These are phyloP conservation scores for Phytophthora boehmeriae DNA, from an alignment of 352 stramenopile species.

Conservation along the genomic window DNA sequence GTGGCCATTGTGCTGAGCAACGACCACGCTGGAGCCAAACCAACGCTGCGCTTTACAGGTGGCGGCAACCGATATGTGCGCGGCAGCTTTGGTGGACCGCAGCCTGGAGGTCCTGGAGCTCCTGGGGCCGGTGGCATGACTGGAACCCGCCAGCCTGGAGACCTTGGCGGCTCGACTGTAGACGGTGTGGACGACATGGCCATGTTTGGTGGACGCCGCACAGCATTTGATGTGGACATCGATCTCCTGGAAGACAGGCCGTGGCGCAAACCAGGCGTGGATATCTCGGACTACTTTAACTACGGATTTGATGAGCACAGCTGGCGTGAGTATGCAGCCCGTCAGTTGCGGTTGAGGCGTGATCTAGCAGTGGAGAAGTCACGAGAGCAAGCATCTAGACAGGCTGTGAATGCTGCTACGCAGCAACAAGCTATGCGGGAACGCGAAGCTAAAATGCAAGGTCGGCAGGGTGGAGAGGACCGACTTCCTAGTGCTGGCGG, in stretches of 20 bases:
- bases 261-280: constrained; percentile 90
- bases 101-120: constrained; percentile 37
- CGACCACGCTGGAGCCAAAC: constrained; percentile 66
- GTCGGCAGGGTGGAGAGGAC: constrained; percentile 23
- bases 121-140: constrained; percentile 2
- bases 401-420: constrained; percentile 64
- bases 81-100: constrained; percentile 49
- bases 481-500: neutral
- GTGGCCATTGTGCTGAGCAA: constrained; percentile 81
- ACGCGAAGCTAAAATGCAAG: constrained; percentile 39
- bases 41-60: constrained; percentile 79
- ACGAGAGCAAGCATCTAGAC: constrained; percentile 80
- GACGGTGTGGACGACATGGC: constrained; percentile 73
- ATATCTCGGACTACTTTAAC: constrained; percentile 95
- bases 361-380: constrained; percentile 79
- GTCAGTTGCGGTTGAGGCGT: constrained; percentile 72
- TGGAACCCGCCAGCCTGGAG: constrained; percentile 19
- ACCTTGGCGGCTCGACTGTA: constrained; percentile 7
- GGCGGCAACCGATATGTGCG: constrained; percentile 81
- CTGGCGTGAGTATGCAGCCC: constrained; percentile 78
- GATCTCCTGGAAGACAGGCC: constrained; percentile 91
- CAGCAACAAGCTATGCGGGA: constrained; percentile 46
- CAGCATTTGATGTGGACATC: constrained; percentile 93
- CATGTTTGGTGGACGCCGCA: constrained; percentile 83
- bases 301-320: constrained; percentile 93